A percentile compares a stretch with the other conserved stretches of the same genome.
Evolutionary conservation across 2,329 filamentous ascomycete genomes (phyloP).

Genomic region (Colletotrichum sp.): DNA sequence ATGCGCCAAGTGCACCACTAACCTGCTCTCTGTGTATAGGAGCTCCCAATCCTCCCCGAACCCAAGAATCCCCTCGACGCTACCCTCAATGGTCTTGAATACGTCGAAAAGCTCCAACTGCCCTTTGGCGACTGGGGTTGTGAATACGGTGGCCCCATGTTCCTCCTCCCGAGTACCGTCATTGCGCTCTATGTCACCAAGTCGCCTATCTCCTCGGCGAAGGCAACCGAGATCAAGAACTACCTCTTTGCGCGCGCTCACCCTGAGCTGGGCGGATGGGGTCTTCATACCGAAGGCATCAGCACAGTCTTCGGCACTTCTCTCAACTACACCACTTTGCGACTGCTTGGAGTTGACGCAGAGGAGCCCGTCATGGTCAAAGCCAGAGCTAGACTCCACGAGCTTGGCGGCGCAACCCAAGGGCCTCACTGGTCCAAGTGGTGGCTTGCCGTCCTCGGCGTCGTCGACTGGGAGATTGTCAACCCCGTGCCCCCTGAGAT

Average conservation of each 20-base stretch:
- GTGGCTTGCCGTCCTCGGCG: conserved; percentile 85
- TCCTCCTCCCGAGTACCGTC: conserved; percentile 85
- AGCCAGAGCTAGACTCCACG: conserved; percentile 81
- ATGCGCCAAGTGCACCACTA: not conserved
- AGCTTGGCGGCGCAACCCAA: conserved; percentile 82
- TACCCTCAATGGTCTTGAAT: conserved; percentile 81
- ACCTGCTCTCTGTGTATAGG: conserved; percentile 56
- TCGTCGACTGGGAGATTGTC: conserved; percentile 89
- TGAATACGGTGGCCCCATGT: conserved; percentile 98
- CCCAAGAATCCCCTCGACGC: conserved; percentile 77
- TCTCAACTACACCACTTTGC: conserved; percentile 84
- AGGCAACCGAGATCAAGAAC: conserved; percentile 87
- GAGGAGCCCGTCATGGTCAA: conserved; percentile 87
- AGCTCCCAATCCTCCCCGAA: conserved; percentile 72
- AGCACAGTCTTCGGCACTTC: conserved; percentile 89
- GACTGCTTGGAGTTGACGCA: conserved; percentile 81
- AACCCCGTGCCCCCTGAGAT: conserved; percentile 94
- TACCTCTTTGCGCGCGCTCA: conserved; percentile 89
- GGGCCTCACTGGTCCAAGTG: conserved; percentile 97
- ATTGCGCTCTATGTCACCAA: conserved; percentile 89
- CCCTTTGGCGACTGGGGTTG: conserved; percentile 93
- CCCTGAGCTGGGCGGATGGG: conserved; percentile 94
- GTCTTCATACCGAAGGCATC: conserved; percentile 91
- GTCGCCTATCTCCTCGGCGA: conserved; percentile 80
- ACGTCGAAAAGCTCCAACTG: conserved; percentile 90